These are phyloP conservation scores for Puccinia sorghi DNA, from an alignment of 1,284 basidiomycete species.

Conservation along the genomic window DNA sequence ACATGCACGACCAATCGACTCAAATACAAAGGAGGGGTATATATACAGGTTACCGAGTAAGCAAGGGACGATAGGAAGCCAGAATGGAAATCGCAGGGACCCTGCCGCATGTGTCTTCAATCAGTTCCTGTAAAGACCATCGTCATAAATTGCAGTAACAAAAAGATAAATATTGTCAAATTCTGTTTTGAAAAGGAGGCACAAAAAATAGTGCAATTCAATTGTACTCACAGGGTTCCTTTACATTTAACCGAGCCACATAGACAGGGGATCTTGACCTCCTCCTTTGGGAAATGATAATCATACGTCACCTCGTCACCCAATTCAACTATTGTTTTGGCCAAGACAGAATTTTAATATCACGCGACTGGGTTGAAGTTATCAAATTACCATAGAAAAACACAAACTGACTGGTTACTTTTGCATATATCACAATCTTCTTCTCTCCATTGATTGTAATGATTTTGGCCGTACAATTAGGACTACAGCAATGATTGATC, in stretches of 20 bases:
- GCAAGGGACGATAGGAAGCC: neutral
- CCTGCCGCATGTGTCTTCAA: neutral
- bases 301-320: slow-evolving; percentile 59
- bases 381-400: too few relatives aligned
- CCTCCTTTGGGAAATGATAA: slow-evolving; percentile 59
- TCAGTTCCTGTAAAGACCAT: neutral
- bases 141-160: too few relatives aligned
- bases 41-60: neutral
- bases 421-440: slow-evolving; percentile 99
- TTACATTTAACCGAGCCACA: slow-evolving; percentile 60
- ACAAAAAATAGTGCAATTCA: neutral
- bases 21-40: neutral
- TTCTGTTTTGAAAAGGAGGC: neutral
- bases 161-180: too few relatives aligned
- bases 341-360: slow-evolving; percentile 63
- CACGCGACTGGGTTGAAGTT: neutral
- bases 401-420: slow-evolving; percentile 83
- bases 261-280: slow-evolving; percentile 60
- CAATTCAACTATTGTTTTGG: slow-evolving; percentile 88
- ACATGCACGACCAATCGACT: neutral
- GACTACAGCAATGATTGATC: slow-evolving; percentile 97
- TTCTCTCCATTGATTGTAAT: slow-evolving; percentile 97
- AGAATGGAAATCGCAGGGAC: too few relatives aligned
- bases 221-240: slow-evolving; percentile 52
- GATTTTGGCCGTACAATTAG: slow-evolving; percentile 96